These are phyloP conservation scores for Pleurotus pulmonarius DNA, from an alignment of 768 basidiomycete genomes.

Conservation along the genomic window DNA sequence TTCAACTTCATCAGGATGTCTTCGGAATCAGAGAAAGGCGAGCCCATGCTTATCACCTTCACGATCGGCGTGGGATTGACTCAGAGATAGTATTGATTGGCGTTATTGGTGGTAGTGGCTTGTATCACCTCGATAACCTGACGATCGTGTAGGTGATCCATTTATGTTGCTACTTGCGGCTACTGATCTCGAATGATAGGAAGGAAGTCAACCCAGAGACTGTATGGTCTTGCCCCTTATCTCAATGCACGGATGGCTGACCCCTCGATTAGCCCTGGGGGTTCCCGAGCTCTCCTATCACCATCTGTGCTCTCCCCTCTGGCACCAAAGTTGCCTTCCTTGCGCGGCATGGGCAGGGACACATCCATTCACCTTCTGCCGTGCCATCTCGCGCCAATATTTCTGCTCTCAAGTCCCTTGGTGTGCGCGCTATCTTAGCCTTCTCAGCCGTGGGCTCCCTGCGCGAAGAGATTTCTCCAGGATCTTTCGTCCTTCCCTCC, in stretches of 20 bases:
- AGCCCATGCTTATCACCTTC: background rate
- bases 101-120: slow-evolving; percentile 87
- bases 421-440: slow-evolving; percentile 84
- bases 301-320: slow-evolving; percentile 84
- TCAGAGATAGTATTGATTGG: slow-evolving; percentile 64
- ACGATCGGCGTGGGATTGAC: background rate
- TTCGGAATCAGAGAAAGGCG: background rate
- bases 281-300: slow-evolving; percentile 83
- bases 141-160: slow-evolving; percentile 67
- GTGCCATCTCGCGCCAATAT: slow-evolving; percentile 92
- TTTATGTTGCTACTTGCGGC: background rate
- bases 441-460: slow-evolving; percentile 96
- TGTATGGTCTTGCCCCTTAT: slow-evolving; percentile 35
- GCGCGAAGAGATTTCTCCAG: slow-evolving; percentile 88
- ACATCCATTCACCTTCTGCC: slow-evolving; percentile 72
- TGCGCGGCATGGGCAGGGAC: slow-evolving; percentile 83
- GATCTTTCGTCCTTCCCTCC: slow-evolving; percentile 81
- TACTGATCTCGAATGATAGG: slow-evolving; percentile 31
- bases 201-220: slow-evolving; percentile 79
- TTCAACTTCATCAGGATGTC: background rate
- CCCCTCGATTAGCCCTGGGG: slow-evolving; percentile 78
- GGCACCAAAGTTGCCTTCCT: slow-evolving; percentile 84
- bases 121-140: slow-evolving; percentile 92
- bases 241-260: background rate
- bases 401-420: slow-evolving; percentile 89